Conservation (phyloP, 306 rosid species). For the Fragaria ananassa region DNA sequence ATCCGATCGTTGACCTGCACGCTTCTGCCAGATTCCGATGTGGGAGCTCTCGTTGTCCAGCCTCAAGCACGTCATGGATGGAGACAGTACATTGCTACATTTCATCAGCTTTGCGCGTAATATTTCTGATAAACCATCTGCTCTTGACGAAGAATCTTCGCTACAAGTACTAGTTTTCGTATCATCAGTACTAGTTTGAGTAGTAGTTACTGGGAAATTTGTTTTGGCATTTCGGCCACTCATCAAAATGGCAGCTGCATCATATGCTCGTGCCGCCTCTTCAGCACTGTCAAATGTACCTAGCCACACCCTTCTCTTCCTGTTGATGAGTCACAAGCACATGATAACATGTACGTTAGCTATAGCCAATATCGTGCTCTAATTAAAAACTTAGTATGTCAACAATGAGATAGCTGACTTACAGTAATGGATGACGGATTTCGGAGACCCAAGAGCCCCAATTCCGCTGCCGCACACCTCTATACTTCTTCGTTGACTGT, state of each 20-base stretch:
- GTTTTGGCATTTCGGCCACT: constrained; percentile 49
- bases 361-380: background rate
- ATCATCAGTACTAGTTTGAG: background rate
- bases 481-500: constrained; percentile 42
- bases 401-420: constrained; percentile 9
- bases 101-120: constrained; percentile 75
- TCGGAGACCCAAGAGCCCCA: constrained; percentile 64
- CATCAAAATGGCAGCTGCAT: constrained; percentile 48
- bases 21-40: constrained; percentile 89
- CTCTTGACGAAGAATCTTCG: constrained; percentile 8
- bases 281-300: constrained; percentile 56
- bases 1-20: constrained; percentile 55
- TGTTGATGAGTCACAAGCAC: background rate
- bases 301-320: constrained; percentile 53
- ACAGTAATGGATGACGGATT: constrained; percentile 56
- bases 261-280: constrained; percentile 48
- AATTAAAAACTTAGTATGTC: background rate
- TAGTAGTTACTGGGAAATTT: constrained; percentile 44
- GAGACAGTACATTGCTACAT: constrained; percentile 63
- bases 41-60: constrained; percentile 80
- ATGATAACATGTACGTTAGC: background rate
- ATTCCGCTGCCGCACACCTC: constrained; percentile 54
- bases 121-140: constrained; percentile 61
- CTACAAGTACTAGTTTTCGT: background rate
- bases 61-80: constrained; percentile 90